A percentile compares a stretch with the other conserved stretches of the same genome.
Conservation (phyloP, 176 grass and related monocot genomes). For the Avena eriantha region DNA sequence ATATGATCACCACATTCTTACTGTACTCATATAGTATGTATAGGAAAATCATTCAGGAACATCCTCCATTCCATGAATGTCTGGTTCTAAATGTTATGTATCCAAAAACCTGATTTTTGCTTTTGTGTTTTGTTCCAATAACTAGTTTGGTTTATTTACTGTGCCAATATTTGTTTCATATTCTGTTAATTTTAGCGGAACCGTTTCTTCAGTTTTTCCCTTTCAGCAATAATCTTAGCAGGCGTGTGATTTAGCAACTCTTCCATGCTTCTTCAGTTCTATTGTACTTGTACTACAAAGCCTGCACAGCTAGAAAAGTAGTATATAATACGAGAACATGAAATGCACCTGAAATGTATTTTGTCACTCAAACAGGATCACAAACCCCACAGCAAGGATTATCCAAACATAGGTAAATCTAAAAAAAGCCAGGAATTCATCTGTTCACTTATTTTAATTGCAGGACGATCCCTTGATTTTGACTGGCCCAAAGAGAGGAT, state of each 20-base stretch:
- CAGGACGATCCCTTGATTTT: not conserved
- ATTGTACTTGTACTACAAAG: not conserved
- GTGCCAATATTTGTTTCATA: not conserved
- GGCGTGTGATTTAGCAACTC: not conserved
- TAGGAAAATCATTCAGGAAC: not conserved
- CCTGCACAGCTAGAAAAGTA: not conserved
- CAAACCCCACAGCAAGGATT: not conserved
- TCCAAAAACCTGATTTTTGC: not conserved
- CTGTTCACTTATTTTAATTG: not conserved
- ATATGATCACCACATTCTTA: not conserved
- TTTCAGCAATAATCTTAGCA: not conserved
- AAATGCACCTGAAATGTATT: not conserved
- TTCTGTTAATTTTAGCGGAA: not conserved
- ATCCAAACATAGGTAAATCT: not conserved
- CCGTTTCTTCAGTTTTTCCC: not conserved
- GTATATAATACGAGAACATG: not conserved
- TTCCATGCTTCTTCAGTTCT: not conserved
- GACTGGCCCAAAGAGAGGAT: slow-evolving; percentile 12
- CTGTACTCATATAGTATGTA: not conserved
- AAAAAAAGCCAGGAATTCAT: not conserved
- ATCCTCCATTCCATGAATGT: not conserved
- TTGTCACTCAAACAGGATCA: not conserved
- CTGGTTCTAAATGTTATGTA: slow-evolving; percentile 4
- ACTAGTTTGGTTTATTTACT: not conserved
- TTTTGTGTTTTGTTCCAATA: not conserved